These are phyloP conservation scores for Sporothrix brasiliensis DNA, from an alignment of 2,329 filamentous ascomycete genomes.

Conservation along the genomic window DNA sequence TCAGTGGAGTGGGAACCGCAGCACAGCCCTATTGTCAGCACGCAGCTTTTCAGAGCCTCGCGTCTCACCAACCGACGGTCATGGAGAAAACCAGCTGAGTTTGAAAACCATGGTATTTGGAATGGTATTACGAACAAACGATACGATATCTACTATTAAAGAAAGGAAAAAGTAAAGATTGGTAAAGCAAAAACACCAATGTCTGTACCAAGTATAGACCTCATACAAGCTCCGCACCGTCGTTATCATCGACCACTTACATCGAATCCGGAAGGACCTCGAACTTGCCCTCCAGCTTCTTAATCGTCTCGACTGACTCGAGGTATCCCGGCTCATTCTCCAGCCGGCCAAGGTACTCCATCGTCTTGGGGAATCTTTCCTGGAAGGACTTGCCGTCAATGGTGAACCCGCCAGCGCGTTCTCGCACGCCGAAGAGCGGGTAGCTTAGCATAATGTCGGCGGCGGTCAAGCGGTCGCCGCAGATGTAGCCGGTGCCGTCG, in stretches of 20 bases:
- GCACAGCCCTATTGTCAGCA: neutral
- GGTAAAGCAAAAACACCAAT: neutral
- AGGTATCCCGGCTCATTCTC: conserved; percentile 54
- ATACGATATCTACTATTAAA: neutral
- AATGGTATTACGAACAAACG: neutral
- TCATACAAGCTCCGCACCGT: neutral
- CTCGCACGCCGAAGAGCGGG: conserved; percentile 51
- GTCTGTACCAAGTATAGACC: too few relatives aligned
- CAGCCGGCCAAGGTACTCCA: conserved; percentile 52
- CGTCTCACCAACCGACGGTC: neutral
- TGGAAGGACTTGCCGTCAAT: conserved; percentile 43
- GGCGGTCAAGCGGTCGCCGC: conserved; percentile 53
- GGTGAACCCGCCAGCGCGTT: conserved; percentile 45
- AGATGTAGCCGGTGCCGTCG: conserved; percentile 51
- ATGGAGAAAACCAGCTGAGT: neutral
- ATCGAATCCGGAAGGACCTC: conserved; percentile 31
- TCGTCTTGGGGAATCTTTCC: conserved; percentile 48
- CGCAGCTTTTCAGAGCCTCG: neutral
- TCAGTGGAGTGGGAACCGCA: neutral
- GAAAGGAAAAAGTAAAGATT: neutral
- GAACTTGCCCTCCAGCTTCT: conserved; percentile 52
- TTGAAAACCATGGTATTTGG: neutral
- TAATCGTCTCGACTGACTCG: conserved; percentile 53
- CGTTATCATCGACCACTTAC: neutral
- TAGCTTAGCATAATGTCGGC: conserved; percentile 57